These are phyloP conservation scores for Saccharomycopsis sp. DNA, from an alignment of 805 yeast species.

Conservation along the genomic window DNA sequence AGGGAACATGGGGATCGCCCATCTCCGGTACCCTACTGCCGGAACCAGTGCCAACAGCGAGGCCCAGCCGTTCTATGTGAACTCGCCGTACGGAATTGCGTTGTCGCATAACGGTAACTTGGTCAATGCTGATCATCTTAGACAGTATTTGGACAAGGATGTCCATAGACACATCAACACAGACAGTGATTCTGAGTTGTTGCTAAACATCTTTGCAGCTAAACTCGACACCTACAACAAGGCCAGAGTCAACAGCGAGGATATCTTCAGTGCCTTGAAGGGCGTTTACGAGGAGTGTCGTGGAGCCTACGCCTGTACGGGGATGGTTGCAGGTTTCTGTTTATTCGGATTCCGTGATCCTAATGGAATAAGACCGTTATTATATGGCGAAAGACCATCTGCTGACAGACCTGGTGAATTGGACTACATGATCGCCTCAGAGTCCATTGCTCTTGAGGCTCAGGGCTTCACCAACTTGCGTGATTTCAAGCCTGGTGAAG, in stretches of 20 bases:
- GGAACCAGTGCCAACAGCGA: constrained; percentile 93
- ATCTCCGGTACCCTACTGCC: constrained; percentile 94
- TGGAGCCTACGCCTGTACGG: constrained; percentile 97
- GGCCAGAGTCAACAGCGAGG: constrained; percentile 85
- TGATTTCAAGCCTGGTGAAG: constrained; percentile 92
- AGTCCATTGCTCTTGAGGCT: constrained; percentile 89
- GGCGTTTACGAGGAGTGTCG: constrained; percentile 78
- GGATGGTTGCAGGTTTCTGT: constrained; percentile 94
- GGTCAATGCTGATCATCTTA: constrained; percentile 76
- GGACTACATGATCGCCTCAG: constrained; percentile 94
- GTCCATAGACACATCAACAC: constrained; percentile 98
- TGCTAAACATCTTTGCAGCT: constrained; percentile 85
- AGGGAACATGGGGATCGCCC: constrained; percentile 95
- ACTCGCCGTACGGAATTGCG: constrained; percentile 91
- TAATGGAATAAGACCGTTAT: constrained; percentile 88
- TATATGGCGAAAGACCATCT: constrained; percentile 74
- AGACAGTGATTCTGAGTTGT: constrained; percentile 89
- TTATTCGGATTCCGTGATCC: constrained; percentile 96
- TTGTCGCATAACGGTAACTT: constrained; percentile 92
- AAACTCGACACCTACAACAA: constrained; percentile 89
- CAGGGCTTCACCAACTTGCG: constrained; percentile 75
- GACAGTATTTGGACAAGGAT: constrained; percentile 77
- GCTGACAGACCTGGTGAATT: constrained; percentile 62
- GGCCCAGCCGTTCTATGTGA: constrained; percentile 98
- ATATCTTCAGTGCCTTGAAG: constrained; percentile 76